Evolutionary conservation across 805 yeast species (phyloP), one percentile per base, ranked within the genome.

Genomic region (Kazachstania bromeliacearum): DNA sequence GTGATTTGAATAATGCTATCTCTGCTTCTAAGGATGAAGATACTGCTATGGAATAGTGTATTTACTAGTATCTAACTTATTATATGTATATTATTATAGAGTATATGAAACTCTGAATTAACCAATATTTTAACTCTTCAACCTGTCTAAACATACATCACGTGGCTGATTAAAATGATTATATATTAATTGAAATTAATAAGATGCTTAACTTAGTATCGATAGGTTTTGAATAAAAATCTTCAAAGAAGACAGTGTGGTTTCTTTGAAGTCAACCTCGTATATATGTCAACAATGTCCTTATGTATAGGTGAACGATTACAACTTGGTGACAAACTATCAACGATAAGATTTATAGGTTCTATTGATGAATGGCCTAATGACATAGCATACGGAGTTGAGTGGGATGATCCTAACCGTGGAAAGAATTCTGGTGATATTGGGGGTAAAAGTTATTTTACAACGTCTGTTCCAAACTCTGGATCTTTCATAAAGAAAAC

Each of bases 351-450:
- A 34, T 87, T 53, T 47, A 50, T 69, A 2, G 96, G 95, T 0
- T 30, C 34, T 3, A 57, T 85, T 0, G 75, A 77, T 0, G 64
- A 61, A 9, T 85, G 95, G 95, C 69, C 72, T 0, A 51, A 55
- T 7, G 62, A 55, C 0, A 28, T 44, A 1, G 85, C 89, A 0
- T 55, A 73, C 10, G 96, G 96, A 0, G 67, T 88, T 3, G 95
- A 88, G 55, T 88, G 96, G 96, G 96, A 88, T 53, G 64, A 75
- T 31, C 58, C 68, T 0, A 37, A 41, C 0, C 63, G 85, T 24
- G 96, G 96, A 1, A 84, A 78, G 47, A 75, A 87, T 53, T 61
- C 71, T 42, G 97, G 97, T 0, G 39, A 51, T 1, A 41, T 74
- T 19, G 63, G 71, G 15, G 84, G 79, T 0, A 47, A 57, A 0